These are phyloP conservation scores for Rheum nobile DNA, from an alignment of 148 eudicot genomes.

Conservation along the genomic window DNA sequence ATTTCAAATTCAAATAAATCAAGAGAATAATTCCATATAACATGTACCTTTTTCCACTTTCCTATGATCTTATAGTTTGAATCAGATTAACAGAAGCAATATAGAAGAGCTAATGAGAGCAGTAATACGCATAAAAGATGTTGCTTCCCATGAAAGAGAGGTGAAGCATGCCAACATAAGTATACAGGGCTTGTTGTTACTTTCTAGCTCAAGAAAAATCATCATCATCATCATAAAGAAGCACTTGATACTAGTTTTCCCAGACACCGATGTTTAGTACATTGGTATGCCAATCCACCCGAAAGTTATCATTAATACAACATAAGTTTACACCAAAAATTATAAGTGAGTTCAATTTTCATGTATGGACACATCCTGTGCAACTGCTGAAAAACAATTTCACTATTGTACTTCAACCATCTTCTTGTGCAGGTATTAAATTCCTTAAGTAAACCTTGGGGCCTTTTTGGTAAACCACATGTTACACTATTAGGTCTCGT, in stretches of 20 bases:
- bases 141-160: not conserved
- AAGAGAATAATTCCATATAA: not conserved
- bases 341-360: not conserved
- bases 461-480: not conserved
- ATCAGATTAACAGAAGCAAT: not conserved
- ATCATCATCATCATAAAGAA: not conserved
- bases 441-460: not conserved
- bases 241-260: not conserved
- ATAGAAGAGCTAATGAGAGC: not conserved
- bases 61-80: not conserved
- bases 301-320: not conserved
- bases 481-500: not conserved
- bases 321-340: not conserved
- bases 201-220: not conserved
- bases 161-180: not conserved
- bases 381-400: not conserved
- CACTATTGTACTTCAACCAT: not conserved
- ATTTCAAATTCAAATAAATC: not conserved
- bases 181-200: not conserved
- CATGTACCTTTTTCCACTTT: not conserved
- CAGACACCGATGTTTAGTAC: not conserved
- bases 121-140: not conserved
- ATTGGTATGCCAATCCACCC: not conserved
- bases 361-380: not conserved
- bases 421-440: not conserved